A percentile compares a stretch with the other conserved stretches of the same genome.
Evolutionary conservation across 768 basidiomycete species (phyloP).

Genomic region (Xanthoconium stramineum): DNA sequence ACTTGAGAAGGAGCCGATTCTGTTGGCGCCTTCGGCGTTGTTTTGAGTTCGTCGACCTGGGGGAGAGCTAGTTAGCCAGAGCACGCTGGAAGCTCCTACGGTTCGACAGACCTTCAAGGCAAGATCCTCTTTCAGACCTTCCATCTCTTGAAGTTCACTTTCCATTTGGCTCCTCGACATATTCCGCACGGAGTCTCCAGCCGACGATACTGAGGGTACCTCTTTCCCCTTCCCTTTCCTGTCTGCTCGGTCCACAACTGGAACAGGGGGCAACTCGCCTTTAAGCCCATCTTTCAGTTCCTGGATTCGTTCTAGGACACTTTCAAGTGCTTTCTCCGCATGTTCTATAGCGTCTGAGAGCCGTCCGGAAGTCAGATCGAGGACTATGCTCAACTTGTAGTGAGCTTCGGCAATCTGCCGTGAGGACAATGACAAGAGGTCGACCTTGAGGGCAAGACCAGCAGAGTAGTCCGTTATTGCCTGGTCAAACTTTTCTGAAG

Average conservation of each 20-base stretch:
- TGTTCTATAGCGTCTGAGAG: conserved; percentile 80
- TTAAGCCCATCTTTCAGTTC: conserved; percentile 50
- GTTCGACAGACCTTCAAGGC: conserved; percentile 64
- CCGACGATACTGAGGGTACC: conserved; percentile 35
- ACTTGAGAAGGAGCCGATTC: conserved; percentile 67
- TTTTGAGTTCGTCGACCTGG: conserved; percentile 89
- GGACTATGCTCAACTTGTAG: conserved; percentile 90
- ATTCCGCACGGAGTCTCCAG: conserved; percentile 54
- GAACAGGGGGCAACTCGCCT: conserved; percentile 33
- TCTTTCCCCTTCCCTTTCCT: conserved; percentile 74
- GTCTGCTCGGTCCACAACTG: conserved; percentile 35
- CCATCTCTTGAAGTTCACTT: conserved; percentile 75
- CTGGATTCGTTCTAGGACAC: conserved; percentile 66
- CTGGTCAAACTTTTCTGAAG: conserved; percentile 90
- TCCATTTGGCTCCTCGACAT: conserved; percentile 75
- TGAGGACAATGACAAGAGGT: conserved; percentile 79
- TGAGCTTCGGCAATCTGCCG: conserved; percentile 93
- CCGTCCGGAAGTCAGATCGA: conserved; percentile 84
- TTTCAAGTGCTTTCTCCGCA: conserved; percentile 75
- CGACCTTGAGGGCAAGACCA: conserved; percentile 68
- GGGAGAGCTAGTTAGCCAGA: not conserved
- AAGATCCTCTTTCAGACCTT: conserved; percentile 74
- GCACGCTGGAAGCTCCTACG: not conserved
- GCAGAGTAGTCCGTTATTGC: conserved; percentile 85
- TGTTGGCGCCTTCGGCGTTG: conserved; percentile 60